A percentile compares a stretch with the other conserved stretches of the same genome.
Evolutionary conservation across 2,329 filamentous ascomycete genomes (phyloP).

Genomic region (Annulohypoxylon truncatum): DNA sequence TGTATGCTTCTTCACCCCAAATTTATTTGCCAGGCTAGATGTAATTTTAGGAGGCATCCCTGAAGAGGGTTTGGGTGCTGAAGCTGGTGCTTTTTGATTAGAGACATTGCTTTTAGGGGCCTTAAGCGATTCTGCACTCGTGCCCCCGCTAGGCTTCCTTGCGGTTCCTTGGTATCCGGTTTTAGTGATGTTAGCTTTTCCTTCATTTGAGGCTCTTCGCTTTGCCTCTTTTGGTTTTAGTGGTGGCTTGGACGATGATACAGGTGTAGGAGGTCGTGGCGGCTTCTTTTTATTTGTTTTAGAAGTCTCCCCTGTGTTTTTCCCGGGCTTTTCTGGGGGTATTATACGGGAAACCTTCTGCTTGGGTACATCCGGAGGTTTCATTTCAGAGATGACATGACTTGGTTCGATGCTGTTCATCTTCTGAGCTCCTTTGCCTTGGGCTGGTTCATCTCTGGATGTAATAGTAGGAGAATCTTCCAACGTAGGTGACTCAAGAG

Average conservation of each 20-base stretch:
- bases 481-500: conserved; percentile 26
- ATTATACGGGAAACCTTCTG: conserved; percentile 39
- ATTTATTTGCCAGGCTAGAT: conserved; percentile 40
- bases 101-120: conserved; percentile 8
- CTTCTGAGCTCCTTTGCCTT: conserved; percentile 24
- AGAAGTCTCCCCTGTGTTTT: neutral
- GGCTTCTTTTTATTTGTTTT: conserved; percentile 24
- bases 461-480: conserved; percentile 5
- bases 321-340: conserved; percentile 19
- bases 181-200: conserved; percentile 30
- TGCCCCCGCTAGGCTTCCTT: conserved; percentile 43
- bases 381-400: neutral
- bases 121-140: neutral
- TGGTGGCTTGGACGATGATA: conserved; percentile 27
- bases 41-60: conserved; percentile 25
- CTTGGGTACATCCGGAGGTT: conserved; percentile 32
- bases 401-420: conserved; percentile 29
- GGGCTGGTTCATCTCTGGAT: conserved; percentile 31
- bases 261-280: conserved; percentile 6
- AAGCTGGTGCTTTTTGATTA: conserved; percentile 7
- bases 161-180: conserved; percentile 54
- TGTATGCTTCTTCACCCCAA: conserved; percentile 43
- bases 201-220: conserved; percentile 12
- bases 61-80: conserved; percentile 14
- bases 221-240: conserved; percentile 15